A percentile compares a stretch with the other conserved stretches of the same genome.
These are phyloP conservation scores for Blastomyces gilchristii DNA, from an alignment of 2,329 filamentous ascomycete genomes.

Conservation along the genomic window DNA sequence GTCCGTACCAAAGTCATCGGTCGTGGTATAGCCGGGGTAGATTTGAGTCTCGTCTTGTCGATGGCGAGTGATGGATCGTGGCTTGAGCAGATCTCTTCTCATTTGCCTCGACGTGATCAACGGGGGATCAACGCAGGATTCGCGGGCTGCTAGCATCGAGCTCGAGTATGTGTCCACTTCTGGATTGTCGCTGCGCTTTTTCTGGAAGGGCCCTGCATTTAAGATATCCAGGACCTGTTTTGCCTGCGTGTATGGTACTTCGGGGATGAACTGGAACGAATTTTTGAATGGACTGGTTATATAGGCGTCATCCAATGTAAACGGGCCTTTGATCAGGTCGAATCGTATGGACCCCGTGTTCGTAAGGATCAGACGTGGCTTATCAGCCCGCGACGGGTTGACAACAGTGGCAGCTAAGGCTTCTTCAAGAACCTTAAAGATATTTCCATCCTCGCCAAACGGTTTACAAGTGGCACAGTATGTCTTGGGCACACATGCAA, in stretches of 20 bases:
- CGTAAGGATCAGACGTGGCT: conserved; percentile 47
- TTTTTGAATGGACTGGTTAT: conserved; percentile 23
- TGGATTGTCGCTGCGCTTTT: conserved; percentile 14
- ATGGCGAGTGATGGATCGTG: conserved; percentile 17
- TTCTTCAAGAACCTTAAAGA: conserved; percentile 45
- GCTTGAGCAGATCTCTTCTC: conserved; percentile 7
- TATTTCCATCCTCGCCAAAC: conserved; percentile 43
- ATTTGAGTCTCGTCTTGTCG: conserved; percentile 17
- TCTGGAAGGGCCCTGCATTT: conserved; percentile 23
- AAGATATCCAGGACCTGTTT: conserved; percentile 20
- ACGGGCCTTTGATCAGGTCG: conserved; percentile 53
- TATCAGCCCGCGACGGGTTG: conserved; percentile 40
- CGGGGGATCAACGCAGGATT: conserved; percentile 17
- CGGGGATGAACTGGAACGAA: conserved; percentile 23
- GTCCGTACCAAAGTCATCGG: conserved; percentile 26
- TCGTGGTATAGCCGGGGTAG: conserved; percentile 23
- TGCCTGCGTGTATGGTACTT: conserved; percentile 24
- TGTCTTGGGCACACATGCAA: conserved; percentile 51
- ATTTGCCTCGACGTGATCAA: conserved; percentile 12
- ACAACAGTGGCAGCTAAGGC: conserved; percentile 45
- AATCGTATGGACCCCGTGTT: conserved; percentile 54
- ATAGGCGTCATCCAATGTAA: conserved; percentile 39
- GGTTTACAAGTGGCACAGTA: conserved; percentile 48
- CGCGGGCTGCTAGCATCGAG: conserved; percentile 10
- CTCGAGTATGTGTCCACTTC: conserved; percentile 10